Conservation (phyloP, 345 rosid species). For the Durio zibethinus region DNA sequence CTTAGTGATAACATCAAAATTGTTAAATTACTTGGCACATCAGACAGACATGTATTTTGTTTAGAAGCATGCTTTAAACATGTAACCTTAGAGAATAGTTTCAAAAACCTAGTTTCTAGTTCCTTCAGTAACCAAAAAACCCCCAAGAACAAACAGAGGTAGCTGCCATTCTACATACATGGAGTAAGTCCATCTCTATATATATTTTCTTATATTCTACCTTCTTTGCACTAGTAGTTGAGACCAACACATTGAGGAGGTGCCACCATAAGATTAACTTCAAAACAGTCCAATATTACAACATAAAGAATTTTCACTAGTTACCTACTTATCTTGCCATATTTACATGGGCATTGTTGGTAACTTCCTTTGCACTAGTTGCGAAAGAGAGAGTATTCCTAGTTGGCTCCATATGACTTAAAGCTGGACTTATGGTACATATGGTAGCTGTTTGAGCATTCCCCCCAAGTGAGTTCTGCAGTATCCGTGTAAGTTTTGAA, state of each 20-base stretch:
- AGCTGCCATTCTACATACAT: not conserved
- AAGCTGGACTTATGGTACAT: conserved; percentile 92
- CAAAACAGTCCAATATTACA: not conserved
- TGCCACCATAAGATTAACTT: not conserved
- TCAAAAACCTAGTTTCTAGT: not conserved
- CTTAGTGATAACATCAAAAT: not conserved
- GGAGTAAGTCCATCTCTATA: not conserved
- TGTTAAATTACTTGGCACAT: not conserved
- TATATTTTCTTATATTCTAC: not conserved
- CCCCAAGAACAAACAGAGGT: not conserved
- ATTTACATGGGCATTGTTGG: conserved; percentile 83
- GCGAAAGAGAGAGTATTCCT: conserved; percentile 87
- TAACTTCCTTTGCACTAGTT: conserved; percentile 90
- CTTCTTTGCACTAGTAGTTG: not conserved
- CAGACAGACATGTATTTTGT: not conserved
- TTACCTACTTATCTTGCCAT: conserved; percentile 47
- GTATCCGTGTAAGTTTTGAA: conserved; percentile 91
- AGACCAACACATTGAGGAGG: not conserved
- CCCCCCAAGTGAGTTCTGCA: conserved; percentile 97
- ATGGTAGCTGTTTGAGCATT: conserved; percentile 95
- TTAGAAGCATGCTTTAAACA: not conserved
- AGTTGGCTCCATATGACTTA: conserved; percentile 90
- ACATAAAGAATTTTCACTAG: not conserved
- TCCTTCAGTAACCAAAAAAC: not conserved
- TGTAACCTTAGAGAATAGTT: not conserved